Evolutionary conservation across 2,329 filamentous ascomycete species (phyloP).

Genomic region (Parafenestella ontariensis): DNA sequence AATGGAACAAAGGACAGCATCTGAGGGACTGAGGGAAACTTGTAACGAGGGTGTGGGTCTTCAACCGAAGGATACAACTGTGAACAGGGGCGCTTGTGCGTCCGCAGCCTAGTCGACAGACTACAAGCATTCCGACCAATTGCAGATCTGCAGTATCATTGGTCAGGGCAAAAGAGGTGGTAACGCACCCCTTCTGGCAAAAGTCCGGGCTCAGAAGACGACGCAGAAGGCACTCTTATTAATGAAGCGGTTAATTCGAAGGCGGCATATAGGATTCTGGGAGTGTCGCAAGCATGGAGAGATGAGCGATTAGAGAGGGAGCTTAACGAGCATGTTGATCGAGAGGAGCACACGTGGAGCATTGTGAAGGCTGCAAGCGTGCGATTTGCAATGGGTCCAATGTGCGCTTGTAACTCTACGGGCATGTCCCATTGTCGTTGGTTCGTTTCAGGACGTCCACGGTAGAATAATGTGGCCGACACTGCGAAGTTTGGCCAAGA

Average conservation of each 20-base stretch:
- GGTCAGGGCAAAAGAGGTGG: conserved; percentile 30
- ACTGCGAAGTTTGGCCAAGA: background rate
- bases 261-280: background rate
- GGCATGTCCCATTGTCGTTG: background rate
- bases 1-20: conserved; percentile 14
- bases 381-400: background rate
- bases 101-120: too few species aligned
- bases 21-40: background rate
- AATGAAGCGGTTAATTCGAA: background rate
- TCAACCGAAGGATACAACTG: background rate
- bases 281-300: background rate
- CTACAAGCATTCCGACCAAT: conserved; percentile 17
- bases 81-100: conserved; percentile 1
- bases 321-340: background rate
- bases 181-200: conserved; percentile 28
- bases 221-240: background rate
- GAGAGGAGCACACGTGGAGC: too few species aligned
- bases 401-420: background rate
- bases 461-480: background rate
- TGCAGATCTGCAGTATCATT: conserved; percentile 6
- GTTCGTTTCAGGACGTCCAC: background rate
- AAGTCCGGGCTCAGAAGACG: conserved; percentile 17
- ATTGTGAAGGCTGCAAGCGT: background rate
- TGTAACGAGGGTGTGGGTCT: background rate
- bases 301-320: background rate